Evolutionary conservation across 2,329 filamentous ascomycete species (phyloP), one percentile per base, ranked within the genome.

Genomic region (Xylaria hypoxylon): DNA sequence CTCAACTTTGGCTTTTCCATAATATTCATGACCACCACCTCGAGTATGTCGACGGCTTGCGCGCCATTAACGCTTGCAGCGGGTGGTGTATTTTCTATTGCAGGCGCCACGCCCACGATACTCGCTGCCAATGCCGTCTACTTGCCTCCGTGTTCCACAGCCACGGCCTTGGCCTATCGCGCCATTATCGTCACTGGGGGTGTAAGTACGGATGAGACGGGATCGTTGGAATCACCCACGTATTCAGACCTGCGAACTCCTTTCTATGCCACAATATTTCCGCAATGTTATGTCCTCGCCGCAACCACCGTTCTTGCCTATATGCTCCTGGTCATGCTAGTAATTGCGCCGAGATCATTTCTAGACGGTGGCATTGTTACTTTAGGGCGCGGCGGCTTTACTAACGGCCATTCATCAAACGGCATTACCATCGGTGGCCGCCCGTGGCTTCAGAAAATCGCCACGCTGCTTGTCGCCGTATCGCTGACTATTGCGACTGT

Each of bases 341-440:
- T 97, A 76, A 94, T 97, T 73, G 97, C 94, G 0, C 95, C 95
- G n/a, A 89, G 95, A 58, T 97, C 96, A 3, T 97, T 96, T 78
- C 90, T 97, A 69, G 89, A 96, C 65, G 93, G 93, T 60, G 93
- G 93, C 24, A 89, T 92, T 53, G 92, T 95, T 50, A 90, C 96
- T 65, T 83, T 96, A 55, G 92, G 92, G 48, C 86, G 92, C 28
- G 89, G 92, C 75, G 93, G 94, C 65, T 94, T 97, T 80, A 96
- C 94, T 55, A 92, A 91, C 76, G 90, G 92, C 58, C 92, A 92
- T 2, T 89, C 90, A 15, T 89, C 90, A 15, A 87, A 90, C 33
- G 87, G 94, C 56, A 90, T 96, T 61, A 94, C 90, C 61, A 93
- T 97, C 17, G 96, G 96, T 59, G 94, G 94, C 48, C 89, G 96